Conservation (phyloP, 805 yeast species). For the Saturnispora ahearnii region DNA sequence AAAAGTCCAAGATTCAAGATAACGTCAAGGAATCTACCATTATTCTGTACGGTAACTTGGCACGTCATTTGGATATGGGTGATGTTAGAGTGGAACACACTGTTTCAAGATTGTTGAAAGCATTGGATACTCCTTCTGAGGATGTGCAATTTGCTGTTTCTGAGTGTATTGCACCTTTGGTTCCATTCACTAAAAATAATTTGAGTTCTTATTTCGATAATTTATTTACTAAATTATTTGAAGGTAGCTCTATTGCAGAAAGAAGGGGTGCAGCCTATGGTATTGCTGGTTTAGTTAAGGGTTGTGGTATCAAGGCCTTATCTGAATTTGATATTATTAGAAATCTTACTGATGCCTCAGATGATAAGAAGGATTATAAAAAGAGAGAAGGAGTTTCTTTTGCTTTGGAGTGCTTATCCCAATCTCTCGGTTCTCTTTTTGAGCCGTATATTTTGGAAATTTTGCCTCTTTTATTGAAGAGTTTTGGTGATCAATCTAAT, state of each 20-base stretch:
- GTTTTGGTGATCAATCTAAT: constrained; percentile 74
- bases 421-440: constrained; percentile 62
- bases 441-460: constrained; percentile 93
- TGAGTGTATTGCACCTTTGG: constrained; percentile 78
- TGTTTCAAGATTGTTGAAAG: constrained; percentile 57
- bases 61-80: constrained; percentile 61
- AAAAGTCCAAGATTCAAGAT: constrained; percentile 43
- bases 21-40: constrained; percentile 69
- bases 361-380: constrained; percentile 66
- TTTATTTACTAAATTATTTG: constrained; percentile 52
- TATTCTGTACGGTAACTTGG: constrained; percentile 84
- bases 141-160: constrained; percentile 85
- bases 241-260: constrained; percentile 37
- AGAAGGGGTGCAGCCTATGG: constrained; percentile 96
- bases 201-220: constrained; percentile 47
- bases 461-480: constrained; percentile 69
- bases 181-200: constrained; percentile 42
- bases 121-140: constrained; percentile 82
- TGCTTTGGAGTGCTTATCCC: constrained; percentile 78
- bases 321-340: constrained; percentile 72
- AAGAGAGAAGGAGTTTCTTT: constrained; percentile 83
- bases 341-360: constrained; percentile 70
- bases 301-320: constrained; percentile 74
- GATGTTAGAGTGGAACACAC: constrained; percentile 62
- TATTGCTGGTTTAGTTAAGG: constrained; percentile 86